A percentile compares a stretch with the other conserved stretches of the same genome.
phyloP scores from a whole-genome alignment of 2,329 filamentous ascomycete genomes.

The Aureobasidium sp. region DNA sequence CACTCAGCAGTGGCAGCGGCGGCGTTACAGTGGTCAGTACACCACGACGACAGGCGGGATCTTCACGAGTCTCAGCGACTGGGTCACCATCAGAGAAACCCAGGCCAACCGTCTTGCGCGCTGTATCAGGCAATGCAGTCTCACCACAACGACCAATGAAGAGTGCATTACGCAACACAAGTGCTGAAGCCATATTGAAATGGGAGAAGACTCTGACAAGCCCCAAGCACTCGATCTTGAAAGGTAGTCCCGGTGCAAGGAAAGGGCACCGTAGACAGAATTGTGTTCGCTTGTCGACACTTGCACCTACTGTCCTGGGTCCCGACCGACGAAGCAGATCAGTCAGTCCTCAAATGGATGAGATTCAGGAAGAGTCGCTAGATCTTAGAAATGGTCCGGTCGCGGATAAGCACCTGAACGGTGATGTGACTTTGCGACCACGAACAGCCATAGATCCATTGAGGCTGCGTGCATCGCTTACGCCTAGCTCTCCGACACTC shows the following conservation, averaged over 20 bases:
- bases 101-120: slow-evolving; percentile 25
- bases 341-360: slow-evolving; percentile 32
- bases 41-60: slow-evolving; percentile 25
- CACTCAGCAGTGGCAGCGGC: slow-evolving; percentile 22
- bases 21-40: slow-evolving; percentile 29
- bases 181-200: slow-evolving; percentile 29
- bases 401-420: slow-evolving; percentile 1
- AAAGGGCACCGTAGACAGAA: slow-evolving; percentile 40
- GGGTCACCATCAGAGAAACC: slow-evolving; percentile 36
- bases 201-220: slow-evolving; percentile 34
- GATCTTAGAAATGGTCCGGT: neutral
- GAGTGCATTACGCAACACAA: neutral
- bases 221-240: slow-evolving; percentile 37
- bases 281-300: slow-evolving; percentile 39
- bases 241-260: slow-evolving; percentile 39
- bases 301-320: slow-evolving; percentile 37
- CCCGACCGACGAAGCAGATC: slow-evolving; percentile 29
- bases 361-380: slow-evolving; percentile 32
- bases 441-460: slow-evolving; percentile 24
- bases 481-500: slow-evolving; percentile 35
- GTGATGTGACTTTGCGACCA: slow-evolving; percentile 8
- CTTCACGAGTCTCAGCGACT: slow-evolving; percentile 30
- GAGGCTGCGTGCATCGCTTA: slow-evolving; percentile 33
- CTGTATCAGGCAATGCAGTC: slow-evolving; percentile 29
- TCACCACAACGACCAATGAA: slow-evolving; percentile 26